Conservation (phyloP, 73 alveolate genomes). For the Breviolum minutum region DNA sequence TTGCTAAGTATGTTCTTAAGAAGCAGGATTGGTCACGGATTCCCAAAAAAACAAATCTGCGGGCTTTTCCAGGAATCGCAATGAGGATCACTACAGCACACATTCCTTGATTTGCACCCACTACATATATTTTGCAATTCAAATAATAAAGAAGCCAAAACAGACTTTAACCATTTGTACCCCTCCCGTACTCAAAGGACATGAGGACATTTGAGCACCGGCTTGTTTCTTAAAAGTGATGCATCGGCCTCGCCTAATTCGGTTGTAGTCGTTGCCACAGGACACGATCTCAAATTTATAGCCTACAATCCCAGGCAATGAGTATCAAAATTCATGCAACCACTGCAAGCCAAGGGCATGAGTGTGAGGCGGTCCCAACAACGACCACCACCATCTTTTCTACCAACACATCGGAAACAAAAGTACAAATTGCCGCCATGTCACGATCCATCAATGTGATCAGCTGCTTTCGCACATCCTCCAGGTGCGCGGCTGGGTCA, state of each 20-base stretch:
- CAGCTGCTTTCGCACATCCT: constrained; percentile 98
- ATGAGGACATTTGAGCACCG: background rate
- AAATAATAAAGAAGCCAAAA: background rate
- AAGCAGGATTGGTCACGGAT: no score
- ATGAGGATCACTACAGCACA: no score
- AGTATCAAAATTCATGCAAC: background rate
- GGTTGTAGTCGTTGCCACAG: constrained; percentile 97
- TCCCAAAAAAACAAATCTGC: no score
- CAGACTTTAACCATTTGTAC: background rate
- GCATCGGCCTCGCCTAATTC: constrained; percentile 26
- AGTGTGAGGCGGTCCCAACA: background rate
- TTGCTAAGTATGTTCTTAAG: background rate
- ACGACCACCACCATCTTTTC: background rate
- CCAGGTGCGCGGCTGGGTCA: background rate
- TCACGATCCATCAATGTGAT: constrained; percentile 98
- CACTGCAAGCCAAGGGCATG: background rate
- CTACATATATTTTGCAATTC: background rate
- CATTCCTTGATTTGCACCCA: no score
- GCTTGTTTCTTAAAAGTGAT: background rate
- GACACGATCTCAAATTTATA: constrained; percentile 97
- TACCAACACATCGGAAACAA: background rate
- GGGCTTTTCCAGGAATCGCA: no score
- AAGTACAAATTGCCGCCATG: background rate
- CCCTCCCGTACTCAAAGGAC: background rate
- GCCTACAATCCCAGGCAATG: background rate